Conservation (phyloP, 2,329 filamentous ascomycete genomes). For the Colletotrichum paranaense region DNA sequence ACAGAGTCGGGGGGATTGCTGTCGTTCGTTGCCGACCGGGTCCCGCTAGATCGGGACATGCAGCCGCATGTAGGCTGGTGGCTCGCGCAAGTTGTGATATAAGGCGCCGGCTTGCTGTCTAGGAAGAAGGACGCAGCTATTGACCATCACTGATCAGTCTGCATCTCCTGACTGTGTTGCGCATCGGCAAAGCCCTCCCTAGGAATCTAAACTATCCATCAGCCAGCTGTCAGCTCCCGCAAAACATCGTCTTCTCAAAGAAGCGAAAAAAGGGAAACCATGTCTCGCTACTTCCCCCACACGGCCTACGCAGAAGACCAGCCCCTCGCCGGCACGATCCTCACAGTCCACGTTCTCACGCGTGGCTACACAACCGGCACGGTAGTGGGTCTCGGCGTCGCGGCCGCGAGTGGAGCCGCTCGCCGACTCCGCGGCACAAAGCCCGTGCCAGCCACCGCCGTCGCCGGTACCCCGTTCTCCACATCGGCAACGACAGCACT, state of each 20-base stretch:
- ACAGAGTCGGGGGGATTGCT: slow-evolving; percentile 19
- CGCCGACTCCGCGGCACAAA: slow-evolving; percentile 39
- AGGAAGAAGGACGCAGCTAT: not conserved
- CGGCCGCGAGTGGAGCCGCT: slow-evolving; percentile 46
- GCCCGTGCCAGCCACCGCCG: not conserved
- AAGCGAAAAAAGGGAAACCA: slow-evolving; percentile 38
- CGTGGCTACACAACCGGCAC: slow-evolving; percentile 65
- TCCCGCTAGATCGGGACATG: not conserved
- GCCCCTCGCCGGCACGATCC: slow-evolving; percentile 62
- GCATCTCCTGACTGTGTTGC: not conserved
- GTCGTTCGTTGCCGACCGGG: not conserved
- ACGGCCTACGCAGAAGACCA: slow-evolving; percentile 73
- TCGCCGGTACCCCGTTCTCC: not conserved
- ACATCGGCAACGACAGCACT: slow-evolving; percentile 40
- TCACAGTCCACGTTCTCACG: slow-evolving; percentile 69
- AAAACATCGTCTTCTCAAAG: not conserved
- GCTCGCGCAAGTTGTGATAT: not conserved
- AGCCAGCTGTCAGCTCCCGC: not conserved
- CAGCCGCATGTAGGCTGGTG: not conserved
- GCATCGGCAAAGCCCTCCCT: no score
- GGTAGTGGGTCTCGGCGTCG: slow-evolving; percentile 56
- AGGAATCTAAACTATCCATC: no score
- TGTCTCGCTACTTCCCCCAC: slow-evolving; percentile 68
- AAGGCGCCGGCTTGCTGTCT: not conserved
- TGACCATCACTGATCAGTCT: not conserved